Conservation (phyloP, 345 rosid genomes). For the Arabidopsis thaliana region DNA sequence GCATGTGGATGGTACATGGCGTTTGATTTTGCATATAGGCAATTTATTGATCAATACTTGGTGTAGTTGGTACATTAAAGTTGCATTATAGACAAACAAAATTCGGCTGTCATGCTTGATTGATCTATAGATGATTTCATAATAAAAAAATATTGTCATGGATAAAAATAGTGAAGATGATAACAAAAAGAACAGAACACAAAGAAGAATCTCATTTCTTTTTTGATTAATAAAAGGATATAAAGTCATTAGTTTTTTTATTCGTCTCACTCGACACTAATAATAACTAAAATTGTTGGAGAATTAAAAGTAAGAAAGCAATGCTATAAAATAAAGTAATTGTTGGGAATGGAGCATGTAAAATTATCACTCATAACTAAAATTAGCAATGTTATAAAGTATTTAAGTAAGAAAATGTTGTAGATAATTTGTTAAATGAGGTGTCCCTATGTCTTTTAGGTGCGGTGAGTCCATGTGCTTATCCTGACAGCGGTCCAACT, state of each 20-base stretch:
- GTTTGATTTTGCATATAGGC: neutral
- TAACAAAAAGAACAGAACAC: neutral
- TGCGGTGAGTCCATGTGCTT: slow-evolving; percentile 42
- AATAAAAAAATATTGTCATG: neutral
- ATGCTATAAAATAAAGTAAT: neutral
- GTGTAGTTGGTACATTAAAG: slow-evolving; percentile 2
- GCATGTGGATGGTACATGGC: neutral
- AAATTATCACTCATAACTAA: neutral
- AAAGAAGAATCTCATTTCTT: neutral
- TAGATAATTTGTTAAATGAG: slow-evolving; percentile 10
- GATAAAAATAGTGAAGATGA: neutral
- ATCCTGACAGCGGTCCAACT: slow-evolving; percentile 44
- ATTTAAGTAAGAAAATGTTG: neutral
- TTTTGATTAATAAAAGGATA: neutral
- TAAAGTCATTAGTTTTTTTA: neutral
- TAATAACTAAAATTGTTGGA: neutral
- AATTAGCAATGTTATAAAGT: neutral
- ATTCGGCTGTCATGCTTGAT: neutral
- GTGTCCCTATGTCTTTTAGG: slow-evolving; percentile 26
- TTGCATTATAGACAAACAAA: neutral
- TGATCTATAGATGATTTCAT: neutral
- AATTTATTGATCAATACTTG: neutral
- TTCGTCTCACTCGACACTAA: neutral
- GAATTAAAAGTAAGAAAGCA: neutral
- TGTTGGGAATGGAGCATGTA: neutral